These are phyloP conservation scores for Zasmidium cellare DNA, from an alignment of 2,329 filamentous ascomycete genomes.

Conservation along the genomic window DNA sequence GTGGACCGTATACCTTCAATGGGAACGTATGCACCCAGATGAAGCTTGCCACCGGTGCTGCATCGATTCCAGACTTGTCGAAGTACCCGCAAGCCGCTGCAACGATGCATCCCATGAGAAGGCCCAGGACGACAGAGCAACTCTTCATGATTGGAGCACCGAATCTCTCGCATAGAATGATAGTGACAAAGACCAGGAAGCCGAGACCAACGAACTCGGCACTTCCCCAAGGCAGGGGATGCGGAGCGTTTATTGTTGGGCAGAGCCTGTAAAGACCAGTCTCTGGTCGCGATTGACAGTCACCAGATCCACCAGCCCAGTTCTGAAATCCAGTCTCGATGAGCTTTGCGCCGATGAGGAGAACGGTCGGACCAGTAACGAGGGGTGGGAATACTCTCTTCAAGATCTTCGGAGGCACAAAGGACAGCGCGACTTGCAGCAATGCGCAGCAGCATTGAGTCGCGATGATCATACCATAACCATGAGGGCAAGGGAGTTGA, in stretches of 20 bases:
- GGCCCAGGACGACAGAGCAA: conserved; percentile 71
- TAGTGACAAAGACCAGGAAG: conserved; percentile 76
- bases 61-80: conserved; percentile 67
- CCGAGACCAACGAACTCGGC: conserved; percentile 77
- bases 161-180: conserved; percentile 78
- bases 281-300: conserved; percentile 47
- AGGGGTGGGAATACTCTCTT: conserved; percentile 77
- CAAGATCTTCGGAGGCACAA: conserved; percentile 64
- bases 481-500: conserved; percentile 71
- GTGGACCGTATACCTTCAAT: conserved; percentile 68
- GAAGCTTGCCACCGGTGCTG: conserved; percentile 71
- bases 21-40: conserved; percentile 79
- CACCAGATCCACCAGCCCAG: conserved; percentile 75
- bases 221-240: conserved; percentile 73
- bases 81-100: conserved; percentile 78
- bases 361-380: conserved; percentile 67
- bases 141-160: conserved; percentile 84
- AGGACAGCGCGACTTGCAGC: conserved; percentile 72
- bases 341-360: conserved; percentile 72
- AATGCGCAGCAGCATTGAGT: conserved; percentile 54
- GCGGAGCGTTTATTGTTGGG: conserved; percentile 66
- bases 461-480: conserved; percentile 73
- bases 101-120: conserved; percentile 76
- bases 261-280: conserved; percentile 63
- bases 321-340: conserved; percentile 71